Conservation (phyloP, 2,329 filamentous ascomycete genomes). For the Xylariaceae sp. region DNA sequence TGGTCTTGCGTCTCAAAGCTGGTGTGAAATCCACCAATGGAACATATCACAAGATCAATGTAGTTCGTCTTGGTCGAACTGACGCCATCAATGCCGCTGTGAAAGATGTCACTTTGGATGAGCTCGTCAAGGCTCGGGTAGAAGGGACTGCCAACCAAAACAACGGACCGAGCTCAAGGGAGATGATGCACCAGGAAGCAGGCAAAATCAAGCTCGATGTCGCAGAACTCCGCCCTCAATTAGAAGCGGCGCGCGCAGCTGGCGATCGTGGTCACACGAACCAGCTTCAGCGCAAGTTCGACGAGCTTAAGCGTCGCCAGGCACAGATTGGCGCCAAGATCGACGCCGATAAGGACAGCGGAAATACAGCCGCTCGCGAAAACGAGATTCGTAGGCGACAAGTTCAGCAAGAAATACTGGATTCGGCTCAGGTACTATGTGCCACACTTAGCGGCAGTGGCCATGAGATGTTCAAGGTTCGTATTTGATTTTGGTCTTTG, state of each 20-base stretch:
- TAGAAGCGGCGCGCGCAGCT: conserved; percentile 62
- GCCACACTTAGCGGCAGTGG: conserved; percentile 92
- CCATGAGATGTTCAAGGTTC: conserved; percentile 98
- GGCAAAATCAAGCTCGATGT: conserved; percentile 72
- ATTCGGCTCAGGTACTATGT: conserved; percentile 88
- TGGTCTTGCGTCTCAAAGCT: conserved; percentile 86
- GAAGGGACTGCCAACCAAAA: conserved; percentile 55
- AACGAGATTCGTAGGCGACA: conserved; percentile 79
- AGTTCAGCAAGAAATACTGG: conserved; percentile 86
- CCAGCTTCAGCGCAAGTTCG: conserved; percentile 70
- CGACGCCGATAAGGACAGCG: conserved; percentile 80
- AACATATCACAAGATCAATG: conserved; percentile 69
- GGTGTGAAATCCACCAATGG: conserved; percentile 78
- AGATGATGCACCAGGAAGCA: conserved; percentile 60
- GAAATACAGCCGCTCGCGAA: conserved; percentile 76
- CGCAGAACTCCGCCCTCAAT: conserved; percentile 62
- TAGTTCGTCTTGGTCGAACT: conserved; percentile 83
- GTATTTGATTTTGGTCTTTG: too few species aligned
- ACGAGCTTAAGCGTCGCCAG: conserved; percentile 73
- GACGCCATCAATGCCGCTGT: conserved; percentile 91
- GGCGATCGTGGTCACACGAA: conserved; percentile 44
- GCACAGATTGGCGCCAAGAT: conserved; percentile 75
- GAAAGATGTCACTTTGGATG: conserved; percentile 87
- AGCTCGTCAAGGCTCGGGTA: conserved; percentile 75
- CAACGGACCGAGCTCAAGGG: conserved; percentile 50